These are phyloP conservation scores for Dictyostelium firmibasis DNA, from an alignment of 78 protist species.

Conservation along the genomic window DNA sequence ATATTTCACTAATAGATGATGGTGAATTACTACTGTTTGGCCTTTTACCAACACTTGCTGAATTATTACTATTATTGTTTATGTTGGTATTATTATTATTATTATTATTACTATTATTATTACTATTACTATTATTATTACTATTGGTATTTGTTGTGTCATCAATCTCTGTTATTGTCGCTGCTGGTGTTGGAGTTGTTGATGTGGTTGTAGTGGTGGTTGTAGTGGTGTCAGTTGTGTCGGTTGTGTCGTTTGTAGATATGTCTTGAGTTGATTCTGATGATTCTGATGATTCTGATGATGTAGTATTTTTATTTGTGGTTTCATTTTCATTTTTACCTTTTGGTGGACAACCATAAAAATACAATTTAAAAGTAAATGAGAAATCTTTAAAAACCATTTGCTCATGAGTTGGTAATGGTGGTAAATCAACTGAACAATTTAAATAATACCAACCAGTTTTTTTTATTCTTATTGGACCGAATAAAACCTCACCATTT, in stretches of 20 bases:
- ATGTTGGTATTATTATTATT: background rate
- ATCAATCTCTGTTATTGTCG: background rate
- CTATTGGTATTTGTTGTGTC: background rate
- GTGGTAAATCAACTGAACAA: constrained; percentile 47
- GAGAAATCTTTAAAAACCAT: constrained; percentile 34
- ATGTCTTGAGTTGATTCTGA: too few species aligned
- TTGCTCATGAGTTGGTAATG: constrained; percentile 29
- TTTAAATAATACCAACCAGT: constrained; percentile 60
- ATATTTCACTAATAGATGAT: constrained; percentile 6
- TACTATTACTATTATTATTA: background rate
- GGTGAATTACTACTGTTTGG: background rate
- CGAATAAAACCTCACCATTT: constrained; percentile 56
- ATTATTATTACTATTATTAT: too few species aligned
- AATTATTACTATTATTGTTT: too few species aligned
- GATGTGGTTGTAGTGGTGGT: background rate
- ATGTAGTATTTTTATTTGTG: background rate
- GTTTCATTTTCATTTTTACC: background rate
- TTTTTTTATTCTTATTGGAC: constrained; percentile 53
- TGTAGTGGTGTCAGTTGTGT: background rate
- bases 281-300: background rate
- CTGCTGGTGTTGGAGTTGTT: background rate
- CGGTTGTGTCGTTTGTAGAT: too few species aligned
- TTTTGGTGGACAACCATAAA: constrained; percentile 76
- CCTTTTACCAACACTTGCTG: background rate
- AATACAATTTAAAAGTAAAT: constrained; percentile 39